Evolutionary conservation across 371 early-diverging fungal genomes (phyloP), one percentile per base, ranked within the genome.

Genomic region (Chytridium lagenaria): DNA sequence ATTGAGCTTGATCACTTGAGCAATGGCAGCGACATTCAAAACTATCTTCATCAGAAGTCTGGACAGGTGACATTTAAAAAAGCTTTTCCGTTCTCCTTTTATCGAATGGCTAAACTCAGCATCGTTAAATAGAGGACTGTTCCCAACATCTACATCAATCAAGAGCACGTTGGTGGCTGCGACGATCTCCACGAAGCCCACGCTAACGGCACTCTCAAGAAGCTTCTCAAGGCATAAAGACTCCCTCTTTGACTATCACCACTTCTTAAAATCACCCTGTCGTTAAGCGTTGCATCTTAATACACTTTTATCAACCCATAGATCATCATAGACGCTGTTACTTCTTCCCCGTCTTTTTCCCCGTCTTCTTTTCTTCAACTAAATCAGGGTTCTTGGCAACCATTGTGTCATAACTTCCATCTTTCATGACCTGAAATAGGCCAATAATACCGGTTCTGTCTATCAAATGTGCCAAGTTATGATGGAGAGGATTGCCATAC

Each of bases 141-240:
- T 36, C 97, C 97, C 68, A 96, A 95, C 81, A 91, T 96, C 68
- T 97, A 94, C 81, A 89, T 94, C 73, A 84, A 88, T 30, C 84
- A 86, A 50, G 78, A 89, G 50, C 95, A 95, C 72, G 78, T 95
- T 74, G 97, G 97, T 50, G 96, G 96, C n/a, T 91, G 87, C 72
- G 91, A 91, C 52, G 89, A 89, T 33, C 81, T 94, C 10, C 77
- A 88, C n/a, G 79, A 72, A 16, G 85, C 87, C 30, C 79, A 90
- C 40, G 69, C 71, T 2, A 80, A 69, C 26, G 92, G 91, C 23
- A 84, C 87, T 76, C 83, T 94, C 59, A 72, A 85, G 67, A 67
- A 77, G 26, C 52, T 91, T 30, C 77, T 93, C 19, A 63, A 40
- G 55, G 44, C 19, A 44, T 7, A 44, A 44, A 44, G 44, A 19